Evolutionary conservation across 306 rosid genomes (phyloP).

Genomic region (Trichosanthes cucumerina): DNA sequence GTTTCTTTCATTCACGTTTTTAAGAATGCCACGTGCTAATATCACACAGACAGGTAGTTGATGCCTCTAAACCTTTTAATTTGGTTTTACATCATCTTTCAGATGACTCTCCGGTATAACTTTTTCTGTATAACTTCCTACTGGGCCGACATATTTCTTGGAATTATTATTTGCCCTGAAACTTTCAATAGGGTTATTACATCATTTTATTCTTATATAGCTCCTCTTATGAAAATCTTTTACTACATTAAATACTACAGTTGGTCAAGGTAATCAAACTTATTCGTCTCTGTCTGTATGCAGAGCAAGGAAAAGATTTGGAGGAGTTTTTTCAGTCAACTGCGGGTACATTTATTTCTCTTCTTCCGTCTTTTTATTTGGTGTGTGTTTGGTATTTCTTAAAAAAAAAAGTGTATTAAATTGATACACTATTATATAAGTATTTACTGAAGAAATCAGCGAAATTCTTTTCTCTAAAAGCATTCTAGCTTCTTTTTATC

Average conservation of each 20-base stretch:
- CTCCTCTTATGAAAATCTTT: neutral
- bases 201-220: neutral
- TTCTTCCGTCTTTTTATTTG: neutral
- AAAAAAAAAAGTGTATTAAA: neutral
- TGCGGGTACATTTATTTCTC: constrained; percentile 38
- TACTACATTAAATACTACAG: neutral
- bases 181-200: neutral
- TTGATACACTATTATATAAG: neutral
- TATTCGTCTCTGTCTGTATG: constrained; percentile 15
- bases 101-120: neutral
- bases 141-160: neutral
- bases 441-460: neutral
- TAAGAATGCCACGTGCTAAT: neutral
- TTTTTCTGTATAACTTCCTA: neutral
- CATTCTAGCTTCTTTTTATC: neutral
- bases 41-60: neutral
- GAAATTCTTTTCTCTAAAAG: neutral
- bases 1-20: neutral
- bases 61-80: neutral
- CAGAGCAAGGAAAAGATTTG: constrained; percentile 75
- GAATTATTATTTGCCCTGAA: neutral
- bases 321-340: constrained; percentile 84
- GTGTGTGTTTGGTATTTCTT: neutral
- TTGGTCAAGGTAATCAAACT: neutral
- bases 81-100: neutral